Evolutionary conservation across 192 early-diverging fungal genomes (phyloP), one percentile per base, ranked within the genome.

Genomic region (Backusella psychrophila): DNA sequence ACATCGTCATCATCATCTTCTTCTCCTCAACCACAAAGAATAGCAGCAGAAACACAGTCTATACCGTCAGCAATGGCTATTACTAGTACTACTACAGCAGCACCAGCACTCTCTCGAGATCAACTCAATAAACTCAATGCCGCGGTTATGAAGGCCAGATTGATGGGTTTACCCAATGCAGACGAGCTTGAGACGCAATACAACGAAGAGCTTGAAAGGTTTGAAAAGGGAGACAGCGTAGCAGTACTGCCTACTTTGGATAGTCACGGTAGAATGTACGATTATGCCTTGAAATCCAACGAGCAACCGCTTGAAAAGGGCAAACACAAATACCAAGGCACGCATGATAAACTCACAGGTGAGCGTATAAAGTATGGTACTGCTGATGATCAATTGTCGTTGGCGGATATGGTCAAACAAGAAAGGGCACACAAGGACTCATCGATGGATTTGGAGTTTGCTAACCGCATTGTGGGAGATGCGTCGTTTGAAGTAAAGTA

Each of bases 41-140:
- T 3, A 36, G 21, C 2, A 70, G 73, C 21, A 34, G 7, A 29
- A 26, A 17, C 41, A 7, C 36, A 74, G 14, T 8, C 53, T 34
- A 19, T 42, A 4, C 52, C 75, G 17, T 29, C 56, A 34, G 49
- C 59, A 6, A 46, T 52, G 14, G 44, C 80, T 72, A 29, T 29
- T 29, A 15, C 68, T 17, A 31, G 65, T 65, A 41, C 71, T 41
- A 6, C 15, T 23, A 9, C 21, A 52, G 19, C 69, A 17, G 72
- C 78, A 1, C 77, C 86, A 4, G 67, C 85, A 1, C 72, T 93
- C 1, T 75, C 87, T 0, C 76, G 80, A 34, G 89, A 89, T 66
- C 90, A 97, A 66, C 82, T 98, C 19, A 98, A 98, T 87, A 96
- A 92, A 71, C 82, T 98, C 49, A 89, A 91, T 36, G 89, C 96